Base-by-base conservation (phyloP, 306 rosid species). In the Gillenia trifoliata region DNA sequence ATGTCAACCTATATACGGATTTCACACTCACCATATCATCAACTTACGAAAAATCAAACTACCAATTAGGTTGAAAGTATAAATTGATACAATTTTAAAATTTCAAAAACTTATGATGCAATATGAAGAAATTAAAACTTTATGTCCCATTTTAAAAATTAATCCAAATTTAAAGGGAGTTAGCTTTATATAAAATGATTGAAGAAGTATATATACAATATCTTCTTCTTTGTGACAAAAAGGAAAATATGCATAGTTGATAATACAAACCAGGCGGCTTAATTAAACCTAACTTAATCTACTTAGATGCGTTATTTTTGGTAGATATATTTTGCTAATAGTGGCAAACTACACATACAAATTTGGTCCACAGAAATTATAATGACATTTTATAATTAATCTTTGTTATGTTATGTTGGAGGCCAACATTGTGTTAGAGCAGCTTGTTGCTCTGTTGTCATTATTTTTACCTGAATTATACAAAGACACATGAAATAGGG, bases 311-410 rank as follows among this genome's bases (percentile, higher is more conserved):
- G 20, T 16, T 47, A n/a, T n/a, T n/a, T n/a, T n/a, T n/a, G n/a
- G n/a, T n/a, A n/a, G n/a, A n/a, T n/a, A n/a, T 3, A 64, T 30
- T 22, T 75, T 75, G 50, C 64, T 62, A 74, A 34, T 41, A 26
- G 52, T 64, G 36, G 16, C 34, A 20, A 40, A 25, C n/a, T 49
- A n/a, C 33, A 54, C 65, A 34, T 34, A 66, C 56, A 64, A 61
- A 65, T 75, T 74, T 75, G 62, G 47, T 33, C 61, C 54, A 31
- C 78, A 47, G 25, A 50, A 74, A 63, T 61, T 31, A 64, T 28
- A 73, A 62, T 3, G 70, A 19, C 68, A 73, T 30, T 8, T 62
- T 23, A 25, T 4, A 12, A 3, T 38, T 38, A 38, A 38, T 38
- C 43, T 72, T 54, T 20, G 11, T 38, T 38, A 38, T 3, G 17